Evolutionary conservation across 805 yeast genomes (phyloP), one percentile per base, ranked within the genome.

Genomic region (Isabelozyma rhagii): DNA sequence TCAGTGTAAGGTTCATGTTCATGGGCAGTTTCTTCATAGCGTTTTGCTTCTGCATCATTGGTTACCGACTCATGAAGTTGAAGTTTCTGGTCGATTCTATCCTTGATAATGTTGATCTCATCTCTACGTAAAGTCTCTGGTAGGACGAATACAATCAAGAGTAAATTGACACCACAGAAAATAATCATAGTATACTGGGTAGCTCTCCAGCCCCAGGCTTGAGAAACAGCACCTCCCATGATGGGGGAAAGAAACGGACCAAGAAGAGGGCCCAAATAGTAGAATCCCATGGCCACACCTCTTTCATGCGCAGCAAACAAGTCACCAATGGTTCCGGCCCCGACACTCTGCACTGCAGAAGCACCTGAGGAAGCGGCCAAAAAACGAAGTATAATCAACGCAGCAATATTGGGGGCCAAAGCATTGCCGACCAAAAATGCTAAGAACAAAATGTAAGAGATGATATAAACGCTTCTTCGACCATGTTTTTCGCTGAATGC

Each of bases 311-410:
- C 83, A 4, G 77, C 69, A 61, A 72, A 90, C 36, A 90, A 62
- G 60, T 90, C 97, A 17, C 88, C 79, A 15, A 89, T 84, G 0
- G 96, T 87, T 2, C 96, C 97, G 0, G 96, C 96, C 4, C 96
- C 96, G 28, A 89, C 89, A 15, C 92, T 81, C 63, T 90, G 96
- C 0, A 90, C 96, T 1, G 94, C 94, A 1, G 92, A 85, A 51
- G 85, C 80, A 0, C 90, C 96, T 4, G 18, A 14, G 17, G 29
- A 43, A 47, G 96, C 96, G 42, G 86, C 74, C 1, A 89, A 65
- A 4, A 87, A 79, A 56, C 97, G 74, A 48, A 89, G 79, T 1
- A 80, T 82, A 55, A 89, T 86, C 44, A 90, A 76, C 47, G 83
- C 72, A 1, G 76, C 75, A 31, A 89, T 83, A 48, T 68, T 74